Conservation (phyloP, 2,329 filamentous ascomycete genomes). For the Lasiodiplodia hormozganensis region DNA sequence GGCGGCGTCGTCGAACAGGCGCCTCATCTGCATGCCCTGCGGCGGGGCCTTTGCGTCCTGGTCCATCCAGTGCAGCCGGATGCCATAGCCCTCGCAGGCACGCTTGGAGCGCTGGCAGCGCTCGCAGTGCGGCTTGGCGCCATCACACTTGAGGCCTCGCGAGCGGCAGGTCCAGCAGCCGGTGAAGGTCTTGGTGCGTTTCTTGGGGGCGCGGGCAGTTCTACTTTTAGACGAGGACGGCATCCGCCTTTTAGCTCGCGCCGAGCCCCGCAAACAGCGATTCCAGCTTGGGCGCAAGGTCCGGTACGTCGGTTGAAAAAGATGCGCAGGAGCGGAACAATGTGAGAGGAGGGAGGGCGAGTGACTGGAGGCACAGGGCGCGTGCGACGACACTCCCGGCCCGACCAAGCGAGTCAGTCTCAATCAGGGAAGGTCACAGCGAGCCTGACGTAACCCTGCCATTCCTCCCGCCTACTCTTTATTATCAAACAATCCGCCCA, state of each 20-base stretch:
- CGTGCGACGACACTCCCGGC: no score
- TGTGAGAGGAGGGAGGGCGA: no score
- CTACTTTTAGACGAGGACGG: background rate
- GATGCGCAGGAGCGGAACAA: background rate
- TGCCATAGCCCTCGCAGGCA: conserved; percentile 25
- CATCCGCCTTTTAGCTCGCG: background rate
- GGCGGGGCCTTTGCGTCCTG: conserved; percentile 3
- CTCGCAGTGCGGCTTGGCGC: conserved; percentile 46
- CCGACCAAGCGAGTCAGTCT: background rate
- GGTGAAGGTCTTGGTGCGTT: conserved; percentile 43
- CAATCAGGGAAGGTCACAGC: background rate
- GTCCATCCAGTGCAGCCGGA: conserved; percentile 22
- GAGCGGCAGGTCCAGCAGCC: conserved; percentile 51
- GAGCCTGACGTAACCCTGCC: conserved; percentile 5
- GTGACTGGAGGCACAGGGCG: background rate
- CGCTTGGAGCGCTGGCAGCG: conserved; percentile 37
- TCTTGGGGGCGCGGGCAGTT: conserved; percentile 19
- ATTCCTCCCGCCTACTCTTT: background rate
- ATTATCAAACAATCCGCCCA: no score
- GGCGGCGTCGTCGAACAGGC: conserved; percentile 23
- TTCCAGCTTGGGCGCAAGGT: background rate
- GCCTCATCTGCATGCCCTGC: conserved; percentile 19
- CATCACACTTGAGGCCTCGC: conserved; percentile 51
- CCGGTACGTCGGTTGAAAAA: background rate
- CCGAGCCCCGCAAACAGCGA: background rate